Evolutionary conservation across 495 filamentous ascomycete species (phyloP).

Genomic region (Xylaria longipes): DNA sequence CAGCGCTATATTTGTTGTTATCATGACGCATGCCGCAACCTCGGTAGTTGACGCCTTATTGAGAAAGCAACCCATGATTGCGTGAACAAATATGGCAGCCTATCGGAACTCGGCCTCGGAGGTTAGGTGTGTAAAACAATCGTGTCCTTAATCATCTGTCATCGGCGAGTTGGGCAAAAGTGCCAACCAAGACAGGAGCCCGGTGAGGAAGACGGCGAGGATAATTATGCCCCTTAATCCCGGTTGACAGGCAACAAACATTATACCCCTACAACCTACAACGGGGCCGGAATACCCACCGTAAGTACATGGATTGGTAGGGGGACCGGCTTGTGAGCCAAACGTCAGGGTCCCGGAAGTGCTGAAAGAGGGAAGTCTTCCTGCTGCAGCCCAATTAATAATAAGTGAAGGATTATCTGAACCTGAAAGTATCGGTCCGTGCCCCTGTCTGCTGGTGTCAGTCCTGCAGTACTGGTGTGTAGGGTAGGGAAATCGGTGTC

Average conservation of each 20-base stretch:
- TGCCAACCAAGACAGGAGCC: conserved; percentile 6
- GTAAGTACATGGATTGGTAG: background rate
- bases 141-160: background rate
- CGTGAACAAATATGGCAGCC: background rate
- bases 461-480: no score
- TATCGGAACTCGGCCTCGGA: background rate
- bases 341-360: background rate
- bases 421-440: background rate
- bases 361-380: background rate
- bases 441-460: background rate
- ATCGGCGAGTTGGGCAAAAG: conserved; percentile 15
- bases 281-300: no score
- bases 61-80: background rate
- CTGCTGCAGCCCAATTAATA: background rate
- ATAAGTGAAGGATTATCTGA: background rate
- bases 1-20: background rate
- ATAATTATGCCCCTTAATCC: conserved; percentile 8
- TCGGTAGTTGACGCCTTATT: background rate
- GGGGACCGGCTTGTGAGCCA: background rate
- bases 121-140: background rate
- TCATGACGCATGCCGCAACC: background rate
- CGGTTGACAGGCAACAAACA: background rate
- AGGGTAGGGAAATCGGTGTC: background rate
- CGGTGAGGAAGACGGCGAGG: background rate
- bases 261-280: background rate